Percentiles rank a stretch among this genome's conserved stretches.
Conservation (phyloP, 371 early-diverging fungal genomes). For the Apophysomyces trapeziformis region DNA sequence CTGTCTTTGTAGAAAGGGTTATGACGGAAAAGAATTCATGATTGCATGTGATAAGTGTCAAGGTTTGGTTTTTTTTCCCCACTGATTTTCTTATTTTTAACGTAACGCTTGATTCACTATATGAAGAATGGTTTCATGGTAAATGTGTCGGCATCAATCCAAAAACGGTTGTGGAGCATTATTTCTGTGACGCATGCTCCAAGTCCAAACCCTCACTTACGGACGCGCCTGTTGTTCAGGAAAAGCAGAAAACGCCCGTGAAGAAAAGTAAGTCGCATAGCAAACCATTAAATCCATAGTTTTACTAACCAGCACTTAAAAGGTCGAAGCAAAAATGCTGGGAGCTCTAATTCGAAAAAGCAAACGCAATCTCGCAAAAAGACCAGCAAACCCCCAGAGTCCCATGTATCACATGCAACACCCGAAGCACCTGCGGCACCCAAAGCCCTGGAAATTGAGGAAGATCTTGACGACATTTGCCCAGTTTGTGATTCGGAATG, state of each 20-base stretch:
- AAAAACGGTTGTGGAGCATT: slow-evolving; percentile 53
- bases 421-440: slow-evolving; percentile 19
- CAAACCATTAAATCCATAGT: background rate
- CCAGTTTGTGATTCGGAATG: slow-evolving; percentile 66
- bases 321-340: slow-evolving; percentile 17
- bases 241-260: background rate
- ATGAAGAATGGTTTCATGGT: slow-evolving; percentile 79
- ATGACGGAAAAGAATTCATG: slow-evolving; percentile 79
- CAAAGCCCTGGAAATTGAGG: slow-evolving; percentile 30
- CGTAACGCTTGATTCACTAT: background rate
- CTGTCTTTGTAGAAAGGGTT: slow-evolving; percentile 59
- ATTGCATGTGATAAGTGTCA: slow-evolving; percentile 78
- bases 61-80: slow-evolving; percentile 29
- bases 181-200: slow-evolving; percentile 53
- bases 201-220: slow-evolving; percentile 14
- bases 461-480: slow-evolving; percentile 61
- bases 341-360: slow-evolving; percentile 4
- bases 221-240: slow-evolving; percentile 13
- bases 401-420: slow-evolving; percentile 13
- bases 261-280: slow-evolving; percentile 14
- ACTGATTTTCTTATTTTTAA: background rate
- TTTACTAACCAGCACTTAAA: background rate
- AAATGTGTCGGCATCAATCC: slow-evolving; percentile 66
- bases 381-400: slow-evolving; percentile 5
- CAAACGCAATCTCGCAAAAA: slow-evolving; percentile 7